Conservation (phyloP, 164 flowering plant species). For the Cinnamomum micranthum region DNA sequence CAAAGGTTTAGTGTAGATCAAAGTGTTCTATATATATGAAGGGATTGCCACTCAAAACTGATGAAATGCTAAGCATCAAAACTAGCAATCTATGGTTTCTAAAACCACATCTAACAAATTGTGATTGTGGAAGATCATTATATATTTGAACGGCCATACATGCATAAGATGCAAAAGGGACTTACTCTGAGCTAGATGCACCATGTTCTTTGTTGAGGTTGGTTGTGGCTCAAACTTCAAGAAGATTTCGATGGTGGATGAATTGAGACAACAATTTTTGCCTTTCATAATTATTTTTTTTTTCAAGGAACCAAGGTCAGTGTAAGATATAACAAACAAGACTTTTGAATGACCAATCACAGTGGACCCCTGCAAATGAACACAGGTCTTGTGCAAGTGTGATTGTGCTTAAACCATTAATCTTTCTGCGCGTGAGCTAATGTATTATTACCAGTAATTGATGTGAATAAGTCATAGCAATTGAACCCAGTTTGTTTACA, state of each 20-base stretch:
- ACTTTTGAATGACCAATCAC: neutral
- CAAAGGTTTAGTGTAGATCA: too few species aligned
- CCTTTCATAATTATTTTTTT: slow-evolving; percentile 19
- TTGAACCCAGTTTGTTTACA: slow-evolving; percentile 51
- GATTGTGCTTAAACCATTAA: too few species aligned
- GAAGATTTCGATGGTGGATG: slow-evolving; percentile 53
- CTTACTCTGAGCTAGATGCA: slow-evolving; percentile 76
- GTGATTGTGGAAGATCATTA: too few species aligned
- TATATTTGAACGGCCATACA: too few species aligned
- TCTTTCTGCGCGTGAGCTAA: neutral
- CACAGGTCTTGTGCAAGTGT: neutral
- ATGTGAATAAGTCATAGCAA: slow-evolving; percentile 47
- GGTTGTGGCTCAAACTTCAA: slow-evolving; percentile 64
- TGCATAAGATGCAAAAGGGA: neutral
- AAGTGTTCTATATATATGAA: too few species aligned
- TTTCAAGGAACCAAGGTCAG: neutral
- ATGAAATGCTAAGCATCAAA: too few species aligned
- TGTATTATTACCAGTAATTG: slow-evolving; percentile 24
- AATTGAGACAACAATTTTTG: slow-evolving; percentile 64
- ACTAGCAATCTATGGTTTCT: too few species aligned
- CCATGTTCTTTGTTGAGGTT: slow-evolving; percentile 66
- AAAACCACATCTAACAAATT: too few species aligned
- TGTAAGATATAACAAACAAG: too few species aligned
- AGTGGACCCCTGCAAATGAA: neutral
- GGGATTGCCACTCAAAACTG: too few species aligned